Percentiles rank a stretch among this genome's conserved stretches.
These are phyloP conservation scores for Protomyces gravidus DNA, from an alignment of 1,139 yeast genomes.

Conservation along the genomic window DNA sequence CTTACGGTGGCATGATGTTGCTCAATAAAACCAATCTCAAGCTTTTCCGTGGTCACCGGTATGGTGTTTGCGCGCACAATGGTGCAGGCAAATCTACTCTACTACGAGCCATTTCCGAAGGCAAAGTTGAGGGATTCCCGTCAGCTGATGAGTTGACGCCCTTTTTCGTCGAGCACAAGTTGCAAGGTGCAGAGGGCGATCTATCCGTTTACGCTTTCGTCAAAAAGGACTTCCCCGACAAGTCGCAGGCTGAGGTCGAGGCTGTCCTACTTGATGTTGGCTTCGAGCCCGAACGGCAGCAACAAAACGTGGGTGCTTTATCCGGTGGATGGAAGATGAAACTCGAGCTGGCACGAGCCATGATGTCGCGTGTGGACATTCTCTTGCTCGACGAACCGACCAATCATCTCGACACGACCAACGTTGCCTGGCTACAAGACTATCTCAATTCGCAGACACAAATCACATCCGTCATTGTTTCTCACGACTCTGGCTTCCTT, in stretches of 20 bases:
- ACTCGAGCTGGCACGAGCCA: constrained; percentile 94
- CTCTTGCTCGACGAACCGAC: constrained; percentile 96
- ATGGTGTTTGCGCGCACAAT: constrained; percentile 96
- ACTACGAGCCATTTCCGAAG: constrained; percentile 95
- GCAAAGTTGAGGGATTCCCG: constrained; percentile 97
- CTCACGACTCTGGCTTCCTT: constrained; percentile 99
- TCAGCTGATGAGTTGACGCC: constrained; percentile 80
- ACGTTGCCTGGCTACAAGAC: constrained; percentile 90
- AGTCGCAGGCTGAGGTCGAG: constrained; percentile 62
- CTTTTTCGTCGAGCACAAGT: constrained; percentile 93
- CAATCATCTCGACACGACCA: constrained; percentile 91
- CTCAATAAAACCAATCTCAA: constrained; percentile 98
- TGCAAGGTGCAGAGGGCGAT: constrained; percentile 93
- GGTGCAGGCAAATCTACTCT: constrained; percentile 98
- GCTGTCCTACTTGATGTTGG: constrained; percentile 78
- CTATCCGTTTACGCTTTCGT: constrained; percentile 83
- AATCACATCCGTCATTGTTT: constrained; percentile 94
- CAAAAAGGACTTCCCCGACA: constrained; percentile 82
- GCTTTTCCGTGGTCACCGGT: constrained; percentile 98
- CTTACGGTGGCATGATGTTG: constrained; percentile 99
- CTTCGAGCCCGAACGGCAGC: constrained; percentile 81
- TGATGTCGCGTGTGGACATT: constrained; percentile 96
- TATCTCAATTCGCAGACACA: constrained; percentile 89
- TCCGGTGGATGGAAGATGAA: constrained; percentile 99
- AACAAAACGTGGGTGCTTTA: constrained; percentile 85